These are phyloP conservation scores for Chlamydomonas sp. DNA, from an alignment of 139 green algal genomes.

Conservation along the genomic window DNA sequence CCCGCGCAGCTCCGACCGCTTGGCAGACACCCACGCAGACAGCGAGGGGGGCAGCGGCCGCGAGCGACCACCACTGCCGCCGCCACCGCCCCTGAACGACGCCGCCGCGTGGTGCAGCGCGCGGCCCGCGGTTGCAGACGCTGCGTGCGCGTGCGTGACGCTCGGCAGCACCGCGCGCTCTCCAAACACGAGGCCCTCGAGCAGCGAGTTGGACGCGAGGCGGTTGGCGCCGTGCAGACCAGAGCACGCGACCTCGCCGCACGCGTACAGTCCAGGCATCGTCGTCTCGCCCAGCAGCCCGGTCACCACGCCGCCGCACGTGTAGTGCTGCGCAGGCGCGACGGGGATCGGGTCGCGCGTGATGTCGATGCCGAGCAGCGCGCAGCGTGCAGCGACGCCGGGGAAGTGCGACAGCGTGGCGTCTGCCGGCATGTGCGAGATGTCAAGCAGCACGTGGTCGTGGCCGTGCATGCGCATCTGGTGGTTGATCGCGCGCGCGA, in stretches of 20 bases:
- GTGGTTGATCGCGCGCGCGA: constrained; percentile 83
- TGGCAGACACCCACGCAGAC: constrained; percentile 25
- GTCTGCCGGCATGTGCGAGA: constrained; percentile 67
- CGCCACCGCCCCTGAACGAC: constrained; percentile 20
- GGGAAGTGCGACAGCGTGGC: constrained; percentile 86
- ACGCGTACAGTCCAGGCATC: constrained; percentile 84
- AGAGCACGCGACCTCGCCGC: constrained; percentile 86
- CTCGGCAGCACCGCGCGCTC: constrained; percentile 68
- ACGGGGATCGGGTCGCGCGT: constrained; percentile 88
- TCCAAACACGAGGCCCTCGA: constrained; percentile 95
- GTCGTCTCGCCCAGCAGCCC: constrained; percentile 81
- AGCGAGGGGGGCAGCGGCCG: neutral
- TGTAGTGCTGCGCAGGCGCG: constrained; percentile 93
- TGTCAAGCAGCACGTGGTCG: constrained; percentile 87
- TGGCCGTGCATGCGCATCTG: constrained; percentile 65
- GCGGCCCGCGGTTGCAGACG: constrained; percentile 29
- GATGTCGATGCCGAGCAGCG: constrained; percentile 85
- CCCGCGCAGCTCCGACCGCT: constrained; percentile 51
- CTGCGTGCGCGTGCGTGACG: constrained; percentile 65
- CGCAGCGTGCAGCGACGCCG: constrained; percentile 76
- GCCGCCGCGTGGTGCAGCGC: constrained; percentile 43
- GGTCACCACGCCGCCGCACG: constrained; percentile 89
- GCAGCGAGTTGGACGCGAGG: constrained; percentile 90
- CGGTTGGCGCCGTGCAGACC: constrained; percentile 96
- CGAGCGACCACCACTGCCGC: too few relatives aligned